A percentile compares a stretch with the other conserved stretches of the same genome.
phyloP scores from a whole-genome alignment of 768 basidiomycete genomes.

The Dentipellis fragilis region DNA sequence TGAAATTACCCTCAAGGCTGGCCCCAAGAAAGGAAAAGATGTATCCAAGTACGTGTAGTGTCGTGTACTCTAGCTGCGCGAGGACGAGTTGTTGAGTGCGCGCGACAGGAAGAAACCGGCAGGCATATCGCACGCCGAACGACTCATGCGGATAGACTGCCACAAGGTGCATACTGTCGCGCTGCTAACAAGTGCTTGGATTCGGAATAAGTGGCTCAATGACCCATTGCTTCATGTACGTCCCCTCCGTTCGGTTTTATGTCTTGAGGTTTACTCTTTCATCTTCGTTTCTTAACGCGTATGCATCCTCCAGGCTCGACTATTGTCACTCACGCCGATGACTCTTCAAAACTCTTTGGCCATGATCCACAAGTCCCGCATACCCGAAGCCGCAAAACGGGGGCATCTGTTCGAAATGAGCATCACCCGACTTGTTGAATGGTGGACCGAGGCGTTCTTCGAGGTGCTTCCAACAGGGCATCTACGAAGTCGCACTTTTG shows the following conservation, averaged over 20 bases:
- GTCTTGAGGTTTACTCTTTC: constrained; percentile 6
- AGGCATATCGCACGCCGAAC: constrained; percentile 48
- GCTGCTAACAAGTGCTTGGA: constrained; percentile 63
- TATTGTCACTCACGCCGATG: constrained; percentile 80
- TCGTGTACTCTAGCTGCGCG: neutral
- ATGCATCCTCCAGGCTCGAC: constrained; percentile 54
- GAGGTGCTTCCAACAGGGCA: constrained; percentile 53
- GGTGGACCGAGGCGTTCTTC: constrained; percentile 77
- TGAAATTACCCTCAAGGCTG: constrained; percentile 61
- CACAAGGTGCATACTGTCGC: constrained; percentile 87
- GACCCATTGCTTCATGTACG: constrained; percentile 75
- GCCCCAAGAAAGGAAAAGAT: constrained; percentile 28
- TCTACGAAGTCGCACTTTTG: constrained; percentile 67
- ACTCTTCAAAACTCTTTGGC: constrained; percentile 71
- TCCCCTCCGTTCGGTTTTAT: constrained; percentile 1
- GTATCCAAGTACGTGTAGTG: constrained; percentile 34
- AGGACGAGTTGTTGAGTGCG: neutral
- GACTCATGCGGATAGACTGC: constrained; percentile 62
- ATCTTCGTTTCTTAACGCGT: neutral
- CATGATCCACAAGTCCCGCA: constrained; percentile 67
- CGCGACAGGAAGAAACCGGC: constrained; percentile 29
- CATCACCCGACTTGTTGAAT: constrained; percentile 59
- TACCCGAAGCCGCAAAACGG: constrained; percentile 73
- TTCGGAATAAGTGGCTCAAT: constrained; percentile 79
- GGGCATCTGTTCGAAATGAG: constrained; percentile 85